phyloP scores from a whole-genome alignment of 176 grass and related monocot species.

The Aechmea fasciata region DNA sequence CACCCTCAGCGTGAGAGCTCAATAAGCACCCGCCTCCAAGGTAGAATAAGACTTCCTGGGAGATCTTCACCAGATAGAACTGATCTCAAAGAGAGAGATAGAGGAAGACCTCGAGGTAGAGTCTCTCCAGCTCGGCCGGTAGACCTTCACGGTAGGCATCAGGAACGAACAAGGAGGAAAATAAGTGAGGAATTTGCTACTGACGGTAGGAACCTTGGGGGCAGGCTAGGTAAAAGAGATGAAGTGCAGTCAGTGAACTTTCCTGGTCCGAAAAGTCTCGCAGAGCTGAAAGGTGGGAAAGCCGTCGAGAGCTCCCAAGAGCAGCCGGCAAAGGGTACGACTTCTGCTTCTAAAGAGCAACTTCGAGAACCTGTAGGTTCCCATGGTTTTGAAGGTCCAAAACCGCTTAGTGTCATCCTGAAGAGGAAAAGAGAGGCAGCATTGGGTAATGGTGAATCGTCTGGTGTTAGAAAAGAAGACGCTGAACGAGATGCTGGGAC shows the following conservation, averaged over 20 bases:
- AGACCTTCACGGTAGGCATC: conserved; percentile 32
- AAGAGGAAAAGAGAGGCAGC: conserved; percentile 63
- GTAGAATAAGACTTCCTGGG: conserved; percentile 84
- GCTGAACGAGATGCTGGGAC: conserved; percentile 26
- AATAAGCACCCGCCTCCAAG: conserved; percentile 49
- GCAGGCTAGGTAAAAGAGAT: conserved; percentile 18
- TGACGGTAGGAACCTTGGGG: conserved; percentile 9
- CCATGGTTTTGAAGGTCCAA: conserved; percentile 64
- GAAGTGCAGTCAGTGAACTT: conserved; percentile 27
- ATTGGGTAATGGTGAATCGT: conserved; percentile 24
- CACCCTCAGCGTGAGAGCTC: conserved; percentile 33
- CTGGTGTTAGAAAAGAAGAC: conserved; percentile 11
- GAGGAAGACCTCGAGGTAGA: conserved; percentile 34
- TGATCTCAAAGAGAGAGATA: conserved; percentile 43
- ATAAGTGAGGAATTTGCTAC: conserved; percentile 19
- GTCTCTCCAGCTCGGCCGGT: conserved; percentile 28
- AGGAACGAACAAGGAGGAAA: conserved; percentile 40
- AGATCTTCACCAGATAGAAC: conserved; percentile 42
- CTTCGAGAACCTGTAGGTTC: conserved; percentile 27
- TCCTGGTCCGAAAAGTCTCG: conserved; percentile 28
- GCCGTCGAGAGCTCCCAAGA: conserved; percentile 3
- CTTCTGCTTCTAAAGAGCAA: neutral
- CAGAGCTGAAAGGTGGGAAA: conserved; percentile 11
- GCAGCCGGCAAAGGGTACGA: conserved; percentile 11
- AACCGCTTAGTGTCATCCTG: conserved; percentile 67